phyloP scores from a whole-genome alignment of 140 eudicot genomes.

The Stevia rebaudiana region DNA sequence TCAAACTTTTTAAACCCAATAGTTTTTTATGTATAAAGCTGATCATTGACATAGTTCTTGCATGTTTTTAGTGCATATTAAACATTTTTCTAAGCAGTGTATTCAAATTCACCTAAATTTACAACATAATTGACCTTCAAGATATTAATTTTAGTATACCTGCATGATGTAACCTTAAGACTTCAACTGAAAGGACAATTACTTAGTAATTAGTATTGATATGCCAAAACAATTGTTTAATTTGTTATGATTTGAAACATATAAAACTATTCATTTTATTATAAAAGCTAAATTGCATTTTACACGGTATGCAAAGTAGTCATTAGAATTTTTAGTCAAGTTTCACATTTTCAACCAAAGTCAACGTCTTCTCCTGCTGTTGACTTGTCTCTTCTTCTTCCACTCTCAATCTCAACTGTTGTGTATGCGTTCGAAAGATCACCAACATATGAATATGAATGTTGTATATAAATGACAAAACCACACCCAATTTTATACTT shows the following conservation, averaged over 20 bases:
- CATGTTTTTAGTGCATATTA: no score
- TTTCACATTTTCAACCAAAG: conserved; percentile 40
- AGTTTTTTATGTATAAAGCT: background rate
- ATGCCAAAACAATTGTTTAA: background rate
- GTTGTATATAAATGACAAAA: conserved; percentile 62
- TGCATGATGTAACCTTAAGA: background rate
- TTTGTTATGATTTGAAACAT: background rate
- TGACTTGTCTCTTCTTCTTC: conserved; percentile 35
- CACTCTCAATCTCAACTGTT: conserved; percentile 33
- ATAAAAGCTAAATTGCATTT: conserved; percentile 13
- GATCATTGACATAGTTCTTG: background rate
- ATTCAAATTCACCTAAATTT: no score
- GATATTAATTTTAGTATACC: no score
- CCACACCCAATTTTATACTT: background rate
- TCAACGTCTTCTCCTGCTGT: conserved; percentile 42
- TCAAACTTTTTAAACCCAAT: background rate
- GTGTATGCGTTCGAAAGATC: conserved; percentile 52
- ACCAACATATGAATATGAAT: conserved; percentile 74
- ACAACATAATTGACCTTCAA: background rate
- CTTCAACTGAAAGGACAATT: no score
- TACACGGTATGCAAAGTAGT: conserved; percentile 14
- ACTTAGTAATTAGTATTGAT: background rate
- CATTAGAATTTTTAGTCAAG: conserved; percentile 11
- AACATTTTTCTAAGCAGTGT: no score
- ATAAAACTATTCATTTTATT: conserved; percentile 30